phyloP scores from a whole-genome alignment of 495 filamentous ascomycete genomes.

The Tuber microsphaerosporum region DNA sequence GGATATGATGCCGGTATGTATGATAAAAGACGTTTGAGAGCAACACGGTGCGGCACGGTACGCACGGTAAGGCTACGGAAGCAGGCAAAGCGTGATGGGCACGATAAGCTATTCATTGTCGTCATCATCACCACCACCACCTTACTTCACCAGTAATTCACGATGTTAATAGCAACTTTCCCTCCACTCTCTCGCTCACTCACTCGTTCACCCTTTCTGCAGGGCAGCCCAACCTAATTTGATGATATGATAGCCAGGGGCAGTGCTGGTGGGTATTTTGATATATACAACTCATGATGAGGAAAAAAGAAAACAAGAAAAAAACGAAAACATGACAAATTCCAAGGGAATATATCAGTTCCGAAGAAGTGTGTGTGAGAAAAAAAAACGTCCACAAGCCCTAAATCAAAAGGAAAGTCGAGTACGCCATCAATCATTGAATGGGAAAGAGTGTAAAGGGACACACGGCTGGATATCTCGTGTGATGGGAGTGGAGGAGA shows the following conservation, averaged over 20 bases:
- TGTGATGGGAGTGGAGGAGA: not conserved
- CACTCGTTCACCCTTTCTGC: not conserved
- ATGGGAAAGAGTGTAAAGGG: not conserved
- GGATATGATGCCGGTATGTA: not conserved
- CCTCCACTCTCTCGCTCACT: not conserved
- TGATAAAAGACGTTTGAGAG: not conserved
- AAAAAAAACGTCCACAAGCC: not conserved
- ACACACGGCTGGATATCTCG: not conserved
- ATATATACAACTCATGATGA: not conserved
- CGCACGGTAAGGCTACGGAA: not conserved
- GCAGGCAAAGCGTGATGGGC: not conserved
- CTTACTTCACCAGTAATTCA: not conserved
- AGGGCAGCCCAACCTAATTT: not conserved
- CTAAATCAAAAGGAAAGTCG: not conserved
- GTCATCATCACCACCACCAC: not conserved
- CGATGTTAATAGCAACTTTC: not conserved
- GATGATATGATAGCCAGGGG: not conserved
- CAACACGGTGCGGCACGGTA: not conserved
- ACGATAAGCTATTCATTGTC: not conserved
- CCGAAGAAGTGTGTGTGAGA: not conserved
- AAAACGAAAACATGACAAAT: not conserved
- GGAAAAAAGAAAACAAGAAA: not conserved
- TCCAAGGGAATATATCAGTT: not conserved
- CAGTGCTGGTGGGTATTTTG: constrained; percentile 1
- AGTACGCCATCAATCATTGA: constrained; percentile 4